phyloP scores from a whole-genome alignment of 805 yeast genomes.

The Nakazawaea pomicola region DNA sequence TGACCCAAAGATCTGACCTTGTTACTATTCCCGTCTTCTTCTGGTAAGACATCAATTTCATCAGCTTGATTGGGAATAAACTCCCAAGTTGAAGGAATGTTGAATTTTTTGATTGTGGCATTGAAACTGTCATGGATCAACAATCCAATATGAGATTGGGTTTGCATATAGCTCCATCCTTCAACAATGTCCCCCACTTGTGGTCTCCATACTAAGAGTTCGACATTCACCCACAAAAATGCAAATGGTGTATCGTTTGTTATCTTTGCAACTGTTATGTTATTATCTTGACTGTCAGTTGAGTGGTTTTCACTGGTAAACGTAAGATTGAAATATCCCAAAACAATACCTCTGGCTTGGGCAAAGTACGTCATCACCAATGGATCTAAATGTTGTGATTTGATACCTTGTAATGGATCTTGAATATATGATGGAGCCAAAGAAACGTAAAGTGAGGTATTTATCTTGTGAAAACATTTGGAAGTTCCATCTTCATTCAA shows the following conservation, averaged over 20 bases:
- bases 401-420: conserved; percentile 73
- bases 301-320: conserved; percentile 38
- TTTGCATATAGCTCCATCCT: conserved; percentile 87
- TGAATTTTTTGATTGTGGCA: conserved; percentile 81
- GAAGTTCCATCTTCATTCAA: conserved; percentile 38
- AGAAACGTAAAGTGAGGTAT: conserved; percentile 68
- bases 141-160: conserved; percentile 91
- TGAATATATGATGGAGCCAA: conserved; percentile 77
- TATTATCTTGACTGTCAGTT: conserved; percentile 33
- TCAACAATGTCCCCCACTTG: conserved; percentile 80
- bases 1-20: conserved; percentile 65
- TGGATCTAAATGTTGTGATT: conserved; percentile 85
- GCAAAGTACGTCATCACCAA: conserved; percentile 77
- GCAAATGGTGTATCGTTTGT: conserved; percentile 82
- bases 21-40: conserved; percentile 18
- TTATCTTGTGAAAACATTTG: conserved; percentile 62
- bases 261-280: conserved; percentile 55
- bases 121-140: conserved; percentile 91
- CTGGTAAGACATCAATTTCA: conserved; percentile 30
- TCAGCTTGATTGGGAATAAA: conserved; percentile 79
- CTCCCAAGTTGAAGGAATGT: conserved; percentile 83
- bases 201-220: conserved; percentile 86
- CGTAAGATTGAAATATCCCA: conserved; percentile 68
- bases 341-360: conserved; percentile 74
- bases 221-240: conserved; percentile 81